Percentiles rank a stretch among this genome's conserved stretches.
These are phyloP conservation scores for Penicillium flavigenum DNA, from an alignment of 495 filamentous ascomycete species.

Conservation along the genomic window DNA sequence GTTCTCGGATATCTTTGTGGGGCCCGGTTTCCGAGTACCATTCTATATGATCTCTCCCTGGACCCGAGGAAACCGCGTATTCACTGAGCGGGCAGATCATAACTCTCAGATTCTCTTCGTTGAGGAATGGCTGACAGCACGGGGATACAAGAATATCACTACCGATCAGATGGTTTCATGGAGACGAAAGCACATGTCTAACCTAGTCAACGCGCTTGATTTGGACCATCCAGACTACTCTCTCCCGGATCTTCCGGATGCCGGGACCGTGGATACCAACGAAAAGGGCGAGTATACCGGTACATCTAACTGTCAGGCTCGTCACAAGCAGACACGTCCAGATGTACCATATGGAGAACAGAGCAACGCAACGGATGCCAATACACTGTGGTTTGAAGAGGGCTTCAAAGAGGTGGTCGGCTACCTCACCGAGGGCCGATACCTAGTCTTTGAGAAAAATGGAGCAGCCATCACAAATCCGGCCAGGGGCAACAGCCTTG, in stretches of 20 bases:
- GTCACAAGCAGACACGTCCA: constrained; percentile 37
- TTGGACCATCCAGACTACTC: constrained; percentile 50
- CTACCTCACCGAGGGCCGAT: constrained; percentile 54
- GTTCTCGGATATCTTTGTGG: constrained; percentile 50
- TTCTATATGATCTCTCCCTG: constrained; percentile 58
- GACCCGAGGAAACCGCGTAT: constrained; percentile 55
- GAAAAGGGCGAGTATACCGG: constrained; percentile 44
- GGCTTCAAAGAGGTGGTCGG: constrained; percentile 55
- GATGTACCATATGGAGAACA: constrained; percentile 51
- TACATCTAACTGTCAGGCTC: constrained; percentile 41
- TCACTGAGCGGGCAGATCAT: constrained; percentile 56
- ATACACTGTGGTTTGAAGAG: constrained; percentile 45
- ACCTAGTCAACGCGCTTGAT: constrained; percentile 53
- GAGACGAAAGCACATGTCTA: constrained; percentile 56
- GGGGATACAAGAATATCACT: constrained; percentile 47
- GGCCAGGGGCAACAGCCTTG: constrained; percentile 21
- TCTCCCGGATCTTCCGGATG: constrained; percentile 45
- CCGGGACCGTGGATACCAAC: constrained; percentile 37
- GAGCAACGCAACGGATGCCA: constrained; percentile 26
- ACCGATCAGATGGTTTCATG: constrained; percentile 52
- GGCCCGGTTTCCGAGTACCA: constrained; percentile 53
- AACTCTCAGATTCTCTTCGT: constrained; percentile 58
- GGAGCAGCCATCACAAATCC: constrained; percentile 35
- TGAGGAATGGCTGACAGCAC: constrained; percentile 52
- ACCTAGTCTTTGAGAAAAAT: constrained; percentile 37